Evolutionary conservation across 1,284 basidiomycete species (phyloP), one percentile per base, ranked within the genome.

Genomic region (Ganoderma leucocontextum): DNA sequence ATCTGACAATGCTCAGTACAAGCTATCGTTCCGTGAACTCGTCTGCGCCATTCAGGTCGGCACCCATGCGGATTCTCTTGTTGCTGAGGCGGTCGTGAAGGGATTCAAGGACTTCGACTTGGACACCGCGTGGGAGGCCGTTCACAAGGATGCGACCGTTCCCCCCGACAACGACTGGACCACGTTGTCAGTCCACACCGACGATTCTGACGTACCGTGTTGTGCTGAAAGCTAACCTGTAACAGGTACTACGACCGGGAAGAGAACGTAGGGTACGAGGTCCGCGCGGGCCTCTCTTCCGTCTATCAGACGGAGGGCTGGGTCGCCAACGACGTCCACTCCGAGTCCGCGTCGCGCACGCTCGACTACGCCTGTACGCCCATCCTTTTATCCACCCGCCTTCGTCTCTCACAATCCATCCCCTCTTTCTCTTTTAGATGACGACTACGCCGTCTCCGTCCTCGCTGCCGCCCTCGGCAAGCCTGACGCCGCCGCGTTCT

Each of bases 281-380:
- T 90, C 4, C 89, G 93, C 22, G 94, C 94, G 0, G 94, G 94
- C 0, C 80, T 95, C 53, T 89, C 89, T 0, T 87, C 89, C 0
- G 86, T 89, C 41, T 95, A 95, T 75, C 81, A 81, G n/a, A 76
- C 82, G 13, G 84, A 85, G 29, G 94, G 93, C 7, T 96, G 89
- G 86, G 93, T 95, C 0, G 94, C 92, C 2, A 84, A 90, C 63
- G 93, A 95, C 73, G 79, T 93, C 15, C 94, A 95, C 78, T 91
- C 92, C 2, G 94, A 95, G 76, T 86, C 91, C 29, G 93, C 87
- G 12, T 93, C 91, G 19, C 83, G 93, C 39, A 95, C 93, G 0
- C 82, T 95, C 10, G 93, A 91, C 75, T 95, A 94, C 76, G 88
- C 93, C 0, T 95, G 92, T 93, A 73, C 64, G 86, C 80, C 38